Base-by-base conservation (phyloP, 2,329 filamentous ascomycete genomes). In the Ceratocystis alfenasii region DNA sequence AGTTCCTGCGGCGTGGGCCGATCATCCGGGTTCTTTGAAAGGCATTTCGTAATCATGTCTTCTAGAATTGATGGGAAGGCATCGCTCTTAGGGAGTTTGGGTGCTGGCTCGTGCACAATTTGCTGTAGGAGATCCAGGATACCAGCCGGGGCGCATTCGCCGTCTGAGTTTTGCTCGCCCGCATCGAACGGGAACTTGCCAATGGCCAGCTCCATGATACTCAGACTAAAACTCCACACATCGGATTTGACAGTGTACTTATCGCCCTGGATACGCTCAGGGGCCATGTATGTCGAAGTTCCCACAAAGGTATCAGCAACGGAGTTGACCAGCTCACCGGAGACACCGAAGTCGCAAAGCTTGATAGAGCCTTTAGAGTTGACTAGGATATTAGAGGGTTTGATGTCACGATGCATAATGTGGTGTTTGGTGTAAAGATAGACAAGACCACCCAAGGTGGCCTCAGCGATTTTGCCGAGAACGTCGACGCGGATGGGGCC, bases 401-500 rank as follows among this genome's bases (percentile, higher is more conserved):
- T 99, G 78, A 99, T 95, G 75, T 99, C 94, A 76, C 94, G 86
- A 75, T 99, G 94, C 92, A 99, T 97, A 74, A 99, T 99, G 73
- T 94, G 90, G 74, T 97, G 92, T 71, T 90, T 89, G 70, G 88
- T 87, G 78, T 97, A 99, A 62, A 99, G 87, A 74, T 99, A 99
- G 44, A 91, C 92, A 68, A 99, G 81, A 12, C 94, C 94, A 62
- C 90, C 93, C 3, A 99, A 83, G 4, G 95, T 93, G 3, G 93
- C 92, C 78, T 96, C 94, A 65, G 94, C 92, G 71, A 99, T 97
- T 78, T 99, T 99, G 68, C 94, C 94, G 5, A 99, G 81, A 0
- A 99, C 93, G 74, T 97, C 94, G 65, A 99, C 93, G 65, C 94
- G 88, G 66, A 99, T 87, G 0, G 94, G 94, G 3, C 94, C 94